Evolutionary conservation across 768 basidiomycete species (phyloP).

Genomic region (Omphalotus guepiniiformis): DNA sequence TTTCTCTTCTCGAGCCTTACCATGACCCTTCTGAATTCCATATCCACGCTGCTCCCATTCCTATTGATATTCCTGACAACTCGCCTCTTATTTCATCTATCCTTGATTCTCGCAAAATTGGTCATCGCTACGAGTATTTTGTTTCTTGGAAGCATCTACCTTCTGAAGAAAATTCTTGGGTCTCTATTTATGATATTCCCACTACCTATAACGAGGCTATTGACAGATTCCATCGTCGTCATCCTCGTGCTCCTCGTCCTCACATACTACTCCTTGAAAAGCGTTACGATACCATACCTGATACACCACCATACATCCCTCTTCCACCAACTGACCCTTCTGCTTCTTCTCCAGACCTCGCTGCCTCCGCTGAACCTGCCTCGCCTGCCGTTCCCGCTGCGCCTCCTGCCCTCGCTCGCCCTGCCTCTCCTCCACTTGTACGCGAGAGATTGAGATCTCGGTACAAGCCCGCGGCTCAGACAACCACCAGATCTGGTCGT

Average conservation of each 20-base stretch:
- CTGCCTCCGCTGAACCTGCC: too few relatives aligned
- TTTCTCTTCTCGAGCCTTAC: conserved; percentile 14
- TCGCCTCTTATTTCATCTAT: background rate
- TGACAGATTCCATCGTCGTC: background rate
- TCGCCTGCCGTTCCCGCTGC: too few relatives aligned
- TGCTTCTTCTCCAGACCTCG: too few relatives aligned
- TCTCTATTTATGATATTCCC: conserved; percentile 8
- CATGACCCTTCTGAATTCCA: background rate
- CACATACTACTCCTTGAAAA: too few relatives aligned
- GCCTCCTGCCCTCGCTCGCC: too few relatives aligned
- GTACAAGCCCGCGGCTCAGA: too few relatives aligned
- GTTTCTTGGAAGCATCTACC: conserved; percentile 6
- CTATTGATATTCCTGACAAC: conserved; percentile 1
- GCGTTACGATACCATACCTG: too few relatives aligned
- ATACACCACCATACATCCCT: too few relatives aligned
- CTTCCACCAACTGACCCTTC: too few relatives aligned
- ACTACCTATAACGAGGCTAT: background rate
- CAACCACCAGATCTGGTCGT: too few relatives aligned
- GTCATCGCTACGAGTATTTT: conserved; percentile 10
- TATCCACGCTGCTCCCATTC: conserved; percentile 1
- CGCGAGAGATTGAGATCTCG: too few relatives aligned
- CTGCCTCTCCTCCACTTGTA: too few relatives aligned
- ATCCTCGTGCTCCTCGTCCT: background rate
- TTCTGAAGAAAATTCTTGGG: conserved; percentile 6
- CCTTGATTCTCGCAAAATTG: conserved; percentile 4